These are phyloP conservation scores for Tricholoma sp. DNA, from an alignment of 768 basidiomycete genomes.

Conservation along the genomic window DNA sequence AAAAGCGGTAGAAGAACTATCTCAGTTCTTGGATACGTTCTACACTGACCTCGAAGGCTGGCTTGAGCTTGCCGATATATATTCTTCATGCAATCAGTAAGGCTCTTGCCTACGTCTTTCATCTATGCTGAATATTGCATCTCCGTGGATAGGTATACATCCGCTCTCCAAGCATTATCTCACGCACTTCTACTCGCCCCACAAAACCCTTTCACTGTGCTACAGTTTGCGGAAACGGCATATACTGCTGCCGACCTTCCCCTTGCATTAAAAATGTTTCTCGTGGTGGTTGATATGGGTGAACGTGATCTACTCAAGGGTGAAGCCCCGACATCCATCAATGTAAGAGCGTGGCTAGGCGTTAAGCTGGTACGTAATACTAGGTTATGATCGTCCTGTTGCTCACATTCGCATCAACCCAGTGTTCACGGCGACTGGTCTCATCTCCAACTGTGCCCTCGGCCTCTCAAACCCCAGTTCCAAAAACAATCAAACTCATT, in stretches of 20 bases:
- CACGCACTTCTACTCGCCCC: constrained; percentile 81
- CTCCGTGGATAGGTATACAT: constrained; percentile 51
- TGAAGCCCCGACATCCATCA: constrained; percentile 47
- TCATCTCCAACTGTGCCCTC: constrained; percentile 38
- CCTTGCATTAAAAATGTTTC: constrained; percentile 74
- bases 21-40: constrained; percentile 75
- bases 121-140: not conserved
- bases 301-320: constrained; percentile 44
- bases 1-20: constrained; percentile 66
- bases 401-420: not conserved
- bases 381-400: not conserved
- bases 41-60: constrained; percentile 88
- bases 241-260: constrained; percentile 74
- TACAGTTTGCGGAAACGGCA: constrained; percentile 87
- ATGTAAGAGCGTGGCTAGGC: constrained; percentile 77
- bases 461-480: constrained; percentile 52
- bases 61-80: constrained; percentile 81
- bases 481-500: constrained; percentile 52
- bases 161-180: constrained; percentile 68
- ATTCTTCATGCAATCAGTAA: constrained; percentile 70
- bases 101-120: constrained; percentile 19
- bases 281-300: constrained; percentile 75
- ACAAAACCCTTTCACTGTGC: constrained; percentile 78
- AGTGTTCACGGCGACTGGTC: constrained; percentile 61
- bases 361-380: constrained; percentile 64